Evolutionary conservation across 2,329 filamentous ascomycete genomes (phyloP), one percentile per base, ranked within the genome.

Genomic region (Teratosphaeria viscida): DNA sequence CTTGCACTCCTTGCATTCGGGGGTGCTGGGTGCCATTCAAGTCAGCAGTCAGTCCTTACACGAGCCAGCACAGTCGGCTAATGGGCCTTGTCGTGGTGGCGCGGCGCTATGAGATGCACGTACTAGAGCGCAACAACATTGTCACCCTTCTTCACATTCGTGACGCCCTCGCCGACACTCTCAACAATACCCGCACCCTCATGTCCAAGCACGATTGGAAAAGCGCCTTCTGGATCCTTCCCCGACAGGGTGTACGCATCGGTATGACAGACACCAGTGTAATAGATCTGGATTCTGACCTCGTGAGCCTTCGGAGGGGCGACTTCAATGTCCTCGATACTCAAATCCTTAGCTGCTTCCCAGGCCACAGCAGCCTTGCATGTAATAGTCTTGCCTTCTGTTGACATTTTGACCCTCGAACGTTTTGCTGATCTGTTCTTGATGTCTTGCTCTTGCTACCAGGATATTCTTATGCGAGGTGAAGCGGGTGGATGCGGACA

Each of bases 181-280:
- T 95, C 91, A 69, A 95, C 90, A 68, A 95, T 85, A 75, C 91
- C 91, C 62, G 91, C 91, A 75, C 90, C 90, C 78, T 96, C 90
- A 76, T 95, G 90, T 68, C 91, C 90, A 57, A 95, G 84, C 67
- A 95, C 84, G 66, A 95, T 85, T 68, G 90, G 90, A 81, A 95
- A 95, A 63, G 88, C 90, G 71, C 90, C 94, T 79, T 99, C 94
- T 58, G 94, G 92, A 72, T 99, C 94, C 80, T 96, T 97, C 66
- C 94, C 94, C 58, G 90, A 95, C 64, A 95, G 84, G 59, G 90
- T 95, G 82, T 72, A 72, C 71, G 94, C 90, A 82, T 95, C 90
- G 88, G 92, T 99, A 80, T 99, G 94, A 82, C 94, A 99, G 74
- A 99, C 94, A 77, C 94, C 94, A 58, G 94, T 99, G 81, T 96